These are phyloP conservation scores for Glycine tomentella DNA, from an alignment of 306 rosid species.

Conservation along the genomic window DNA sequence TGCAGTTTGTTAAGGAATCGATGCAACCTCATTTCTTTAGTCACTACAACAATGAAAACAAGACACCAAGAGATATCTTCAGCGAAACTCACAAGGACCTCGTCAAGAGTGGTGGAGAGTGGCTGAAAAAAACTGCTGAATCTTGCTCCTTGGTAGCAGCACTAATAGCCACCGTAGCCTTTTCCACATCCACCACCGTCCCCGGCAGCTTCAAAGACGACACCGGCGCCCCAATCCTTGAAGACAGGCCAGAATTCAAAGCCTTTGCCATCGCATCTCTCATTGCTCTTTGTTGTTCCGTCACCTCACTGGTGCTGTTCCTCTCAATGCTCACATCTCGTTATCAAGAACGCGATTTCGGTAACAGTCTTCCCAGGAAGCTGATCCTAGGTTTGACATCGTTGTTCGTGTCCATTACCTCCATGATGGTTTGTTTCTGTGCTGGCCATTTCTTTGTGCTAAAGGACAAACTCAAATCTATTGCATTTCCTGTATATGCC, in stretches of 20 bases:
- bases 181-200: slow-evolving; percentile 45
- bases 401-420: slow-evolving; percentile 52
- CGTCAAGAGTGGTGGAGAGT: slow-evolving; percentile 41
- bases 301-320: slow-evolving; percentile 51
- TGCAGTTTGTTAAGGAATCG: slow-evolving; percentile 54
- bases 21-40: slow-evolving; percentile 46
- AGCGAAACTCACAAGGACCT: slow-evolving; percentile 40
- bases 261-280: slow-evolving; percentile 50
- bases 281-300: slow-evolving; percentile 48
- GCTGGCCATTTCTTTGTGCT: slow-evolving; percentile 55
- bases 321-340: slow-evolving; percentile 58
- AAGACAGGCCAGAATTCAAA: slow-evolving; percentile 30
- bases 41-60: slow-evolving; percentile 24
- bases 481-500: slow-evolving; percentile 56
- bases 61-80: slow-evolving; percentile 58
- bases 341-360: slow-evolving; percentile 48
- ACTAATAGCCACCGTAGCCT: slow-evolving; percentile 62
- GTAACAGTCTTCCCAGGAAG: slow-evolving; percentile 45
- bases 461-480: slow-evolving; percentile 30
- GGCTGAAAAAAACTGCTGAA: slow-evolving; percentile 56
- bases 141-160: slow-evolving; percentile 68
- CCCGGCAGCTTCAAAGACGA: slow-evolving; percentile 27
- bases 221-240: slow-evolving; percentile 42
- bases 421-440: slow-evolving; percentile 55
- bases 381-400: slow-evolving; percentile 55